Evolutionary conservation across 306 rosid species (phyloP).

Genomic region (Vigna trinervia): DNA sequence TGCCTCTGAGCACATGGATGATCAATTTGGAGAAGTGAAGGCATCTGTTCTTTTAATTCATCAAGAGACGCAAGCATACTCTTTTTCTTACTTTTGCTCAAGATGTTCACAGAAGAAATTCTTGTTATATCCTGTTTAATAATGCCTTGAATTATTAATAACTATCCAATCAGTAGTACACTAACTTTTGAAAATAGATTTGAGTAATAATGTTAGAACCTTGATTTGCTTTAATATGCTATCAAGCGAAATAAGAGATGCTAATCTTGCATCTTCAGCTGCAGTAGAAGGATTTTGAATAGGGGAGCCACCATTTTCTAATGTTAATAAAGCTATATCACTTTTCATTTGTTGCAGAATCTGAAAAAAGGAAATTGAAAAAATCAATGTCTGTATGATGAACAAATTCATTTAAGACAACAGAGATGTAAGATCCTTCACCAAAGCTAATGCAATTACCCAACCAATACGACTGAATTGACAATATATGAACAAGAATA

Average conservation of each 20-base stretch:
- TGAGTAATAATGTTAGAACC: conserved; percentile 55
- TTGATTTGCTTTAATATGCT: conserved; percentile 89
- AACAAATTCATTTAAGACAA: conserved; percentile 34
- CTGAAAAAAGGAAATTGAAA: conserved; percentile 53
- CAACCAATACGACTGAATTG: no score
- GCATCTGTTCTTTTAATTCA: conserved; percentile 85
- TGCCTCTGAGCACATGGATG: conserved; percentile 91
- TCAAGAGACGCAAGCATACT: conserved; percentile 71
- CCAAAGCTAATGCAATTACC: no score
- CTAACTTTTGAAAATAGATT: conserved; percentile 14
- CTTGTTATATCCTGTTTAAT: conserved; percentile 69
- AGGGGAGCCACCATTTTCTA: conserved; percentile 83
- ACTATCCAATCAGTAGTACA: conserved; percentile 15
- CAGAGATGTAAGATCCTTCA: not conserved
- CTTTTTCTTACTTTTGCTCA: conserved; percentile 84
- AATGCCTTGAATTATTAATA: conserved; percentile 35
- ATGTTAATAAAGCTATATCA: conserved; percentile 77
- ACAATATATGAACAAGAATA: no score
- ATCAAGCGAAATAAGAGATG: conserved; percentile 95
- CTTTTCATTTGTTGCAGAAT: conserved; percentile 92
- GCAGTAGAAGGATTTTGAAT: conserved; percentile 91
- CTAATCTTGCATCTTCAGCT: conserved; percentile 93
- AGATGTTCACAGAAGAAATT: conserved; percentile 66
- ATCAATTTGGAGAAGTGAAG: conserved; percentile 92
- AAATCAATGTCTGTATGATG: conserved; percentile 27